These are phyloP conservation scores for Penicillium oxalicum DNA, from an alignment of 2,329 filamentous ascomycete genomes.

Conservation along the genomic window DNA sequence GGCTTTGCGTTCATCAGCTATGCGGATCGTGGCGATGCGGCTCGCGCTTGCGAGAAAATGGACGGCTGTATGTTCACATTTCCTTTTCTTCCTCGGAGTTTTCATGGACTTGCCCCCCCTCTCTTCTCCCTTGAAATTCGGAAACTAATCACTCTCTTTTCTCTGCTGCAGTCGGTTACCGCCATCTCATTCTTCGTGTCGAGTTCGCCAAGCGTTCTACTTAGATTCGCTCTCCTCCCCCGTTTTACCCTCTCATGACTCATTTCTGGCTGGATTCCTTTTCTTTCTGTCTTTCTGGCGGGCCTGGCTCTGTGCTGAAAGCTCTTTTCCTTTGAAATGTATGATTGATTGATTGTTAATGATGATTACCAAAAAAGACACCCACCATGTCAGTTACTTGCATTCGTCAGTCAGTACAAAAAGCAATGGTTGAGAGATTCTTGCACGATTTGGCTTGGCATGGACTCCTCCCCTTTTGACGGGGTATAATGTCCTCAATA, in stretches of 20 bases:
- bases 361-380: constrained; percentile 30
- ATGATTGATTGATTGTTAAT: constrained; percentile 36
- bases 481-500: too few species aligned
- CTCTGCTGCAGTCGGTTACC: constrained; percentile 42
- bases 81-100: background rate
- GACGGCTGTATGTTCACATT: constrained; percentile 65
- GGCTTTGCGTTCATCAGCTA: constrained; percentile 99
- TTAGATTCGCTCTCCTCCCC: constrained; percentile 25
- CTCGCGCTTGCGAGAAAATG: constrained; percentile 93
- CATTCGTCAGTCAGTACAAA: constrained; percentile 24
- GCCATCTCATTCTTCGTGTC: constrained; percentile 48
- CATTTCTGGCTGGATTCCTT: constrained; percentile 24
- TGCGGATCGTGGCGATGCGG: constrained; percentile 80
- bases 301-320: constrained; percentile 24
- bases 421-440: constrained; percentile 26
- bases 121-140: background rate
- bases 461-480: background rate
- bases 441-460: constrained; percentile 6
- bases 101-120: background rate
- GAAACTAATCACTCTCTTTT: constrained; percentile 19
- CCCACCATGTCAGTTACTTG: constrained; percentile 27
- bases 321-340: constrained; percentile 33
- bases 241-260: constrained; percentile 24
- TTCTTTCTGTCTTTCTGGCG: constrained; percentile 26
- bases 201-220: constrained; percentile 48